These are phyloP conservation scores for Exidia glandulosa DNA, from an alignment of 768 basidiomycete genomes.

Conservation along the genomic window DNA sequence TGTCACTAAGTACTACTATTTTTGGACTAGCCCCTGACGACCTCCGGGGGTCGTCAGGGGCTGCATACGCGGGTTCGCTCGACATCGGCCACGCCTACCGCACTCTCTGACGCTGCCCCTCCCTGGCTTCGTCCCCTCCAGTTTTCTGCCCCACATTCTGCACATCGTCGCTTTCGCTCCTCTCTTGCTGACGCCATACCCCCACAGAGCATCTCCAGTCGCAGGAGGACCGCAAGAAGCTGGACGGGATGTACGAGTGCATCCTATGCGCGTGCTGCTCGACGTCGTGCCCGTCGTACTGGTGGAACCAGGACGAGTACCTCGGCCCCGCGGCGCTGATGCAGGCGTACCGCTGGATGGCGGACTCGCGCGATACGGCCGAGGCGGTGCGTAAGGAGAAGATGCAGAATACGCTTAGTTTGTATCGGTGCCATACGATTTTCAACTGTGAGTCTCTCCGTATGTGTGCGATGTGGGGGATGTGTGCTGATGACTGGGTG, in stretches of 20 bases:
- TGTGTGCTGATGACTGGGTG: neutral
- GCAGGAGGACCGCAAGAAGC: slow-evolving; percentile 83
- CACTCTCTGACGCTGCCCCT: neutral
- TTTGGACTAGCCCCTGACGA: too few species aligned
- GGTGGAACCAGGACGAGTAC: slow-evolving; percentile 99
- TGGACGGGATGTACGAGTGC: slow-evolving; percentile 96
- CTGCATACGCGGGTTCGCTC: too few species aligned
- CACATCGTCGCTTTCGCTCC: too few species aligned
- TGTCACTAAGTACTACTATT: too few species aligned
- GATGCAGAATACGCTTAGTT: slow-evolving; percentile 89
- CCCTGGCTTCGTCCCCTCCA: neutral
- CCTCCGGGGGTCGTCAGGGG: too few species aligned
- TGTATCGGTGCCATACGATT: slow-evolving; percentile 98
- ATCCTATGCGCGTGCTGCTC: slow-evolving; percentile 97
- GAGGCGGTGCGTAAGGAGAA: slow-evolving; percentile 75
- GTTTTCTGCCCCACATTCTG: slow-evolving; percentile 27
- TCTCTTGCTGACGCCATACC: too few species aligned
- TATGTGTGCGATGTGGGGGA: slow-evolving; percentile 1
- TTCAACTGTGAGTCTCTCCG: slow-evolving; percentile 67
- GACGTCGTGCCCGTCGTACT: slow-evolving; percentile 94
- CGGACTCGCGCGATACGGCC: slow-evolving; percentile 72
- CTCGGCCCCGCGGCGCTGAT: slow-evolving; percentile 94
- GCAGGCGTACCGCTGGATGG: slow-evolving; percentile 98
- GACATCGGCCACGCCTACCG: too few species aligned
- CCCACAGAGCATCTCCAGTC: slow-evolving; percentile 73